Percentiles rank a stretch among this genome's conserved stretches.
Evolutionary conservation across 306 rosid species (phyloP).

Genomic region (Cucumis melo): DNA sequence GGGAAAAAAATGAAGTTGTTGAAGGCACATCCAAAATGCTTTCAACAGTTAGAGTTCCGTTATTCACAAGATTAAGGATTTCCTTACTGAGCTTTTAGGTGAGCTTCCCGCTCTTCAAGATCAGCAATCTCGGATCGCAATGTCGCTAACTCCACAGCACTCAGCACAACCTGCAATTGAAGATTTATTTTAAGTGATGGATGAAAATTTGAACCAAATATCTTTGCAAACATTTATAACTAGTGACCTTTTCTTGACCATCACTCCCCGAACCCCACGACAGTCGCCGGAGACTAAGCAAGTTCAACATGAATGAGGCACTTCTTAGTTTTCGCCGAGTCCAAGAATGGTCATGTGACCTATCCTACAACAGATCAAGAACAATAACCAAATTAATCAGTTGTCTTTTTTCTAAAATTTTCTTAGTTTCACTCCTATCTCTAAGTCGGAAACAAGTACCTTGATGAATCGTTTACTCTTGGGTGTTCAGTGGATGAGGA

Average conservation of each 20-base stretch:
- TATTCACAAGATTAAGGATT: conserved; percentile 7
- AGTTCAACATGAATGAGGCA: conserved; percentile 52
- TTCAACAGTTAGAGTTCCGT: neutral
- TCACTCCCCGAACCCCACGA: conserved; percentile 41
- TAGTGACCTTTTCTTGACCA: conserved; percentile 54
- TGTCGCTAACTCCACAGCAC: conserved; percentile 60
- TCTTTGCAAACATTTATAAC: neutral
- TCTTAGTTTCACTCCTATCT: conserved; percentile 1
- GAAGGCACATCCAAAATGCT: neutral
- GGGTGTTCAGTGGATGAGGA: conserved; percentile 26
- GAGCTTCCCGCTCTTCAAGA: conserved; percentile 81
- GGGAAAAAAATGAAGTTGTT: neutral
- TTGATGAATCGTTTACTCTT: conserved; percentile 24
- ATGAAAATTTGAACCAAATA: neutral
- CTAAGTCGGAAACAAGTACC: conserved; percentile 18
- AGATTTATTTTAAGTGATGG: neutral
- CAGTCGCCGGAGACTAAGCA: conserved; percentile 40
- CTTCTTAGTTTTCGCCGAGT: conserved; percentile 31
- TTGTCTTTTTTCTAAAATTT: neutral
- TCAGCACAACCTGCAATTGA: conserved; percentile 47
- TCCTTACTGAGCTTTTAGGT: conserved; percentile 71
- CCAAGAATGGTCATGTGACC: conserved; percentile 22
- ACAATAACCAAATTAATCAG: conserved; percentile 14
- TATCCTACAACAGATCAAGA: conserved; percentile 30
- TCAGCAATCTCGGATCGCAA: conserved; percentile 71